Evolutionary conservation across 371 early-diverging fungal genomes (phyloP).

Genomic region (Blakeslea trispora): DNA sequence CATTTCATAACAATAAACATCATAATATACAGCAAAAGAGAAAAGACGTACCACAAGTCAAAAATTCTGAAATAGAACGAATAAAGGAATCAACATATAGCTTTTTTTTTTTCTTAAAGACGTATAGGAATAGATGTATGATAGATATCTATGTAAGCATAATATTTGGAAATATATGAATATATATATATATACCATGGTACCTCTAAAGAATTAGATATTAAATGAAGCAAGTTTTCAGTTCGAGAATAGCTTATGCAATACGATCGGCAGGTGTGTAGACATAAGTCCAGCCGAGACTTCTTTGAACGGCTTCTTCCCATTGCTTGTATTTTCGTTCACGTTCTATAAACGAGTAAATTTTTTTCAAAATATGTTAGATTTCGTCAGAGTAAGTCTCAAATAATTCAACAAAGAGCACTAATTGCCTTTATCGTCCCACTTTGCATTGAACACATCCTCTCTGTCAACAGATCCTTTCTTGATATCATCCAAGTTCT

Average conservation of each 20-base stretch:
- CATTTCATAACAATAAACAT: background rate
- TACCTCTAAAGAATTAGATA: background rate
- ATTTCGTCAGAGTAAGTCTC: too few relatives aligned
- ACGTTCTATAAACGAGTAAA: slow-evolving; percentile 68
- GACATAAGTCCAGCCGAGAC: slow-evolving; percentile 58
- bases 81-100: too few relatives aligned
- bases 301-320: slow-evolving; percentile 82
- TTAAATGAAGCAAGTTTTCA: background rate
- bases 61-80: too few relatives aligned
- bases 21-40: too few relatives aligned
- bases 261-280: slow-evolving; percentile 9
- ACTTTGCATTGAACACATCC: slow-evolving; percentile 46
- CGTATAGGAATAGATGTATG: too few relatives aligned
- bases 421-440: slow-evolving; percentile 39
- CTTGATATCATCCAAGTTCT: slow-evolving; percentile 41
- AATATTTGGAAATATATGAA: too few relatives aligned
- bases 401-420: background rate
- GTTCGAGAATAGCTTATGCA: background rate
- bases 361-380: too few relatives aligned
- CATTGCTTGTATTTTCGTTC: slow-evolving; percentile 63
- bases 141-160: too few relatives aligned
- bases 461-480: slow-evolving; percentile 27
- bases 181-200: background rate
- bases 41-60: too few relatives aligned
- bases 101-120: too few relatives aligned